Percentiles rank a stretch among this genome's conserved stretches.
Conservation (phyloP, 2,329 filamentous ascomycete genomes). For the Bipolaris cookei region DNA sequence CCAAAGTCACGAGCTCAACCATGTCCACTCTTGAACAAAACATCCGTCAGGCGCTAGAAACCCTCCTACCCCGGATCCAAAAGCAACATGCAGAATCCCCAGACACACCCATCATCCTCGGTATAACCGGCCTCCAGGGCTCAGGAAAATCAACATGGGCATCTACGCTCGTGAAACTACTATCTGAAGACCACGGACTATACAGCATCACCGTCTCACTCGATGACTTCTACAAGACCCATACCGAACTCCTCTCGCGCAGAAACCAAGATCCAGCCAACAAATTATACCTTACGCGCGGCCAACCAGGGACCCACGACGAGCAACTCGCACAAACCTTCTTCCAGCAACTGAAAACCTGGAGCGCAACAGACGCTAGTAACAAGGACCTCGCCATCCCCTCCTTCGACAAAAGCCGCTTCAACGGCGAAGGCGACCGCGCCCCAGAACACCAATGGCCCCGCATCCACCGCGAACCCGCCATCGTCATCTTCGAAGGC, state of each 20-base stretch:
- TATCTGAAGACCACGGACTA: constrained; percentile 34
- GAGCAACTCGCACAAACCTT: constrained; percentile 67
- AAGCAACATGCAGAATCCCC: constrained; percentile 30
- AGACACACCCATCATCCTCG: constrained; percentile 78
- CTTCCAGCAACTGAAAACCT: constrained; percentile 64
- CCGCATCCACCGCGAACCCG: constrained; percentile 60
- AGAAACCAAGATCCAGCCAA: constrained; percentile 72
- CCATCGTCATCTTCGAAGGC: constrained; percentile 82
- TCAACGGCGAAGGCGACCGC: constrained; percentile 77
- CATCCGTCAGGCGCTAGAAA: constrained; percentile 37
- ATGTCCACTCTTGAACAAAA: constrained; percentile 40
- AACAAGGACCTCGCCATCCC: constrained; percentile 65
- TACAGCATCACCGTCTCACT: constrained; percentile 53
- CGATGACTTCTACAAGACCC: constrained; percentile 87
- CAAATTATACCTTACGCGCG: constrained; percentile 77
- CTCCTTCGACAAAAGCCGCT: constrained; percentile 82
- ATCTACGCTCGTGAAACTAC: constrained; percentile 44
- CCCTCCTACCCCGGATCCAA: constrained; percentile 39
- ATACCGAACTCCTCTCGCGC: constrained; percentile 69
- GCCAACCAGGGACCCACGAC: constrained; percentile 86
- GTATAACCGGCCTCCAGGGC: constrained; percentile 89
- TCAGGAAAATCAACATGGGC: constrained; percentile 90
- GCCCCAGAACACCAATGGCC: constrained; percentile 68
- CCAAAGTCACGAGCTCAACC: not conserved
- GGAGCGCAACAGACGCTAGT: constrained; percentile 41